Percentiles rank a stretch among this genome's conserved stretches.
Conservation (phyloP, 257 asterid genomes). For the Ilex aquifolium region DNA sequence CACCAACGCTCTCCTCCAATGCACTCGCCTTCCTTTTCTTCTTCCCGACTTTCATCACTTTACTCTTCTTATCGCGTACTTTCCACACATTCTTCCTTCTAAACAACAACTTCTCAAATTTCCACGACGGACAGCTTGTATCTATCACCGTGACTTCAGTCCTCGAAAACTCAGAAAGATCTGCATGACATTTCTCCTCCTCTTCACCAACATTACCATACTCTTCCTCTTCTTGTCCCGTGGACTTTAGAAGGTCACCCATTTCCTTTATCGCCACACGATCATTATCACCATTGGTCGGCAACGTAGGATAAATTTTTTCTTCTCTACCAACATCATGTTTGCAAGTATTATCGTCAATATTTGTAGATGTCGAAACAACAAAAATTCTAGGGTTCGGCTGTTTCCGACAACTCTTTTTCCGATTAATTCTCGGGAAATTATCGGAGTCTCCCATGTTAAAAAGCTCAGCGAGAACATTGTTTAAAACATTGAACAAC, state of each 20-base stretch:
- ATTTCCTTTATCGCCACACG: conserved; percentile 36
- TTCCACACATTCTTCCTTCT: conserved; percentile 86
- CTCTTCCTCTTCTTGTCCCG: conserved; percentile 6
- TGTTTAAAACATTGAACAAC: conserved; percentile 30
- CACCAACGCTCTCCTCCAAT: conserved; percentile 16
- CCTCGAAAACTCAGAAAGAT: conserved; percentile 61
- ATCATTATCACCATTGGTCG: conserved; percentile 27
- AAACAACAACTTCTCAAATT: conserved; percentile 71
- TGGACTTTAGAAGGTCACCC: conserved; percentile 15
- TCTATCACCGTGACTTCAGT: conserved; percentile 87
- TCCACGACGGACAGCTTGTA: conserved; percentile 79
- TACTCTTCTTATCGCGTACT: conserved; percentile 62
- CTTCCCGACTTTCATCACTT: conserved; percentile 22
- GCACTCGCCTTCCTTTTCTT: conserved; percentile 43
- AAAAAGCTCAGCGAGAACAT: conserved; percentile 75
- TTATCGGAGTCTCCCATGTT: conserved; percentile 45
- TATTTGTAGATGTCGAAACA: conserved; percentile 16
- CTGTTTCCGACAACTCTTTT: conserved; percentile 63
- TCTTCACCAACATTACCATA: conserved; percentile 11
- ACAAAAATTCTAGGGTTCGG: conserved; percentile 57
- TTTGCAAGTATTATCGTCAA: conserved; percentile 15
- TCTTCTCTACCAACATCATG: conserved; percentile 21
- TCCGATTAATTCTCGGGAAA: conserved; percentile 15
- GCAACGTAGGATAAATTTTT: neutral
- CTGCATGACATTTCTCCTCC: conserved; percentile 30